Evolutionary conservation across 2,329 filamentous ascomycete species (phyloP), one percentile per base, ranked within the genome.

Genomic region (Penicillium brevicompactum): DNA sequence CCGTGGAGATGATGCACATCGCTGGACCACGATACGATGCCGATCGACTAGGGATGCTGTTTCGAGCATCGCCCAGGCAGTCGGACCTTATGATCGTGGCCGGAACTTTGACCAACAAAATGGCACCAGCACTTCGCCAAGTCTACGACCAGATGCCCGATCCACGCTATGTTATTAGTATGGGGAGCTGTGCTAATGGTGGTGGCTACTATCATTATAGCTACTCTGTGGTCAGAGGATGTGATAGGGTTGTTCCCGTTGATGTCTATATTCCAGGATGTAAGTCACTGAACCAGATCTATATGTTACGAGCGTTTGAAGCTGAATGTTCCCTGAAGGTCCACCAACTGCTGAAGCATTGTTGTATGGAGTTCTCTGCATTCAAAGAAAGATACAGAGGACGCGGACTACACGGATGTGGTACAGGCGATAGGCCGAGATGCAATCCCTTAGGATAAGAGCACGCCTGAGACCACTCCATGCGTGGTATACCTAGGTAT

Each of bases 141-240:
- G 89, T 93, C 61, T 95, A 95, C 78, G 91, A 95, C 76, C 91
- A 95, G 80, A 96, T 96, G 91, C 92, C 92, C 44, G 92, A 96
- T 45, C 92, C 91, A 37, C 84, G 90, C 67, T 96, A 91, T 91
- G 91, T 93, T 50, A 84, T 89, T 68, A 90, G 87, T 68, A 93
- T 93, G 90, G 90, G 90, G 22, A 90, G 87, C 70, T 93, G 90
- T 74, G 90, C 90, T 64, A 93, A 93, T 75, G 90, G 90, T 60
- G 90, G 90, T 66, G 90, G 90, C 55, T 93, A 93, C 80, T 93
- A 93, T 73, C 90, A 93, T 78, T 93, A 93, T 79, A 90, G 87
- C 75, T 93, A 93, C 77, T 87, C 83, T 51, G 89, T 92, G 49
- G 87, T 88, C 51, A 84, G 89, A 57, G 89, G 89, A 38, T 91